phyloP scores from a whole-genome alignment of 1,284 basidiomycete species.

The Boletus mariae region DNA sequence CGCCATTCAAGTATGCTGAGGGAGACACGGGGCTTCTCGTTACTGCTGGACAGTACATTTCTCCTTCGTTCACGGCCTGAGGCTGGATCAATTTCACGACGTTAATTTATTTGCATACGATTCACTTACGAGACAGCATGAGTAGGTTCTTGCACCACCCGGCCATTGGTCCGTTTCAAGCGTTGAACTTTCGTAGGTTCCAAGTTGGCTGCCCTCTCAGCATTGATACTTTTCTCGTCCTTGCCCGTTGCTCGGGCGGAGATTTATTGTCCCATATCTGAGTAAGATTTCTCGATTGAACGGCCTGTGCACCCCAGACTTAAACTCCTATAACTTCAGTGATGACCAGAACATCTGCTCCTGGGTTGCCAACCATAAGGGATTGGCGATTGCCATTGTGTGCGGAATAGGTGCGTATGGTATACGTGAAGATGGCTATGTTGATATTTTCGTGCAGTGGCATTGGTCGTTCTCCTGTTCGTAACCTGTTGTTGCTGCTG shows the following conservation, averaged over 20 bases:
- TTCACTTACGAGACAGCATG: slow-evolving; percentile 6
- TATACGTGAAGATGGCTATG: neutral
- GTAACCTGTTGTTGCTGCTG: neutral
- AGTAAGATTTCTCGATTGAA: slow-evolving; percentile 2
- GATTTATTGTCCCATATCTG: slow-evolving; percentile 7
- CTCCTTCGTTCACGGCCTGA: neutral
- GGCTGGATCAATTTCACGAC: neutral
- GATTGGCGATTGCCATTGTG: neutral
- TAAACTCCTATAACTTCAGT: slow-evolving; percentile 2
- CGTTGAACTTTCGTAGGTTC: slow-evolving; percentile 9
- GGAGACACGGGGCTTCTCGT: neutral
- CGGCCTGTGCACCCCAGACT: neutral
- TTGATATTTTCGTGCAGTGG: slow-evolving; percentile 6
- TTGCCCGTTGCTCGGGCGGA: slow-evolving; percentile 15
- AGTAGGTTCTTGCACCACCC: slow-evolving; percentile 1
- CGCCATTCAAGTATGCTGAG: slow-evolving; percentile 12
- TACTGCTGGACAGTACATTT: slow-evolving; percentile 12
- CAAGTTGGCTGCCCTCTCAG: neutral
- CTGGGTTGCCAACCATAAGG: slow-evolving; percentile 1
- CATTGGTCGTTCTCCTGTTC: slow-evolving; percentile 7
- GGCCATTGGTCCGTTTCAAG: neutral
- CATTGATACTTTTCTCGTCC: slow-evolving; percentile 5
- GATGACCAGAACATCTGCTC: slow-evolving; percentile 7
- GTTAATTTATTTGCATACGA: neutral
- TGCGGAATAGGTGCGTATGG: slow-evolving; percentile 5